Evolutionary conservation across 192 early-diverging fungal genomes (phyloP).

Genomic region (Coemansia erecta): DNA sequence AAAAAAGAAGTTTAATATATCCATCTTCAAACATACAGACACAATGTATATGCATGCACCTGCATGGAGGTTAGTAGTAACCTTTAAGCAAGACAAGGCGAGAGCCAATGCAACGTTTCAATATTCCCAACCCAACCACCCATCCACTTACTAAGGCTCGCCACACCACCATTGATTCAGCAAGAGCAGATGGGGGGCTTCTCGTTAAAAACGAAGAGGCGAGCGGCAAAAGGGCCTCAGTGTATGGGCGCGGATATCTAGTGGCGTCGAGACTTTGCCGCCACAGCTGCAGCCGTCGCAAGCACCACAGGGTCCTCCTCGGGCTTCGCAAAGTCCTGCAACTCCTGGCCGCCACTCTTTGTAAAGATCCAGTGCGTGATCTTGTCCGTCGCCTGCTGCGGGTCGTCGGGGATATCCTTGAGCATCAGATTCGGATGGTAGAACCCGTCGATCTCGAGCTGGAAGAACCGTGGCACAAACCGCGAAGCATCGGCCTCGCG

Average conservation of each 20-base stretch:
- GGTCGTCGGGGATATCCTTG: constrained; percentile 32
- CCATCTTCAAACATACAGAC: too few relatives aligned
- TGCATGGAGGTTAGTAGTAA: too few relatives aligned
- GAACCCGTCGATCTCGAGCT: constrained; percentile 40
- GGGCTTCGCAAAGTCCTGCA: constrained; percentile 32
- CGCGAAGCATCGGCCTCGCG: constrained; percentile 56
- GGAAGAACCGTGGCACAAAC: constrained; percentile 70
- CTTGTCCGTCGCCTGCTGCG: constrained; percentile 20
- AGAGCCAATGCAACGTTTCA: too few relatives aligned
- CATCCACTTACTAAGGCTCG: neutral
- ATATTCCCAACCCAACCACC: too few relatives aligned
- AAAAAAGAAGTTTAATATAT: too few relatives aligned
- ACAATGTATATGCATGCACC: too few relatives aligned
- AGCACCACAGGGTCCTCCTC: constrained; percentile 42
- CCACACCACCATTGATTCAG: neutral
- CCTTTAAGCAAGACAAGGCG: too few relatives aligned
- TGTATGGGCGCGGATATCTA: constrained; percentile 1
- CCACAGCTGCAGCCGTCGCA: constrained; percentile 7
- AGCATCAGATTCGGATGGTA: constrained; percentile 45
- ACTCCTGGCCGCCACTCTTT: constrained; percentile 19
- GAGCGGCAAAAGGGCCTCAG: neutral
- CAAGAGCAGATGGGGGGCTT: neutral
- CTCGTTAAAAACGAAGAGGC: neutral
- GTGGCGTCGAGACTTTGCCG: constrained; percentile 11
- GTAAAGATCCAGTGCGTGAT: constrained; percentile 46